These are phyloP conservation scores for Paramecium octaurelia DNA, from an alignment of 73 alveolate genomes.

Conservation along the genomic window DNA sequence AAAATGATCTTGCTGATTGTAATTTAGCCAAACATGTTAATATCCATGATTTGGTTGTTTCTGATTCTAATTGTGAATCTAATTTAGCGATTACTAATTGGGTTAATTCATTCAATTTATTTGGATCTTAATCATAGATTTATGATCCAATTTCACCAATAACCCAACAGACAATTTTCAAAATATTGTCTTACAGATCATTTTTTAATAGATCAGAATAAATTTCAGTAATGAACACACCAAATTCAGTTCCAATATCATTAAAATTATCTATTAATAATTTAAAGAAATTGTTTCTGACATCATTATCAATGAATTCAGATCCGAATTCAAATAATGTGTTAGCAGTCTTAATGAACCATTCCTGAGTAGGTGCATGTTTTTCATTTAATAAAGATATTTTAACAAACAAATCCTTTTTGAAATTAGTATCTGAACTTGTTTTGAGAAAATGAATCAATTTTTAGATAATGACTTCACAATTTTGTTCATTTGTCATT, in stretches of 20 bases:
- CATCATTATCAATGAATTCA: constrained; percentile 57
- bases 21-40: constrained; percentile 52
- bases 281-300: constrained; percentile 56
- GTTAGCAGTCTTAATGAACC: constrained; percentile 57
- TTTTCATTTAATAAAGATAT: constrained; percentile 49
- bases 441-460: constrained; percentile 67
- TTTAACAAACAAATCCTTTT: constrained; percentile 46
- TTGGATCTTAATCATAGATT: constrained; percentile 47
- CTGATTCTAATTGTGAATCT: constrained; percentile 14
- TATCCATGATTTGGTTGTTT: constrained; percentile 48
- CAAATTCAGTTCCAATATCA: constrained; percentile 54
- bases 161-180: constrained; percentile 53
- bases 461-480: constrained; percentile 94
- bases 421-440: constrained; percentile 38
- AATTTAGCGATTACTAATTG: neutral
- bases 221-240: constrained; percentile 36
- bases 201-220: constrained; percentile 45
- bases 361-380: constrained; percentile 61
- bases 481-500: constrained; percentile 96
- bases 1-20: constrained; percentile 51
- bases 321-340: constrained; percentile 54
- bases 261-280: constrained; percentile 48
- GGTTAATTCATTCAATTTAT: constrained; percentile 31
- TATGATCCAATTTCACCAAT: constrained; percentile 61
- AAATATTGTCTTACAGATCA: constrained; percentile 17